phyloP scores from a whole-genome alignment of 2,329 filamentous ascomycete species.

The Elsinoe australis region DNA sequence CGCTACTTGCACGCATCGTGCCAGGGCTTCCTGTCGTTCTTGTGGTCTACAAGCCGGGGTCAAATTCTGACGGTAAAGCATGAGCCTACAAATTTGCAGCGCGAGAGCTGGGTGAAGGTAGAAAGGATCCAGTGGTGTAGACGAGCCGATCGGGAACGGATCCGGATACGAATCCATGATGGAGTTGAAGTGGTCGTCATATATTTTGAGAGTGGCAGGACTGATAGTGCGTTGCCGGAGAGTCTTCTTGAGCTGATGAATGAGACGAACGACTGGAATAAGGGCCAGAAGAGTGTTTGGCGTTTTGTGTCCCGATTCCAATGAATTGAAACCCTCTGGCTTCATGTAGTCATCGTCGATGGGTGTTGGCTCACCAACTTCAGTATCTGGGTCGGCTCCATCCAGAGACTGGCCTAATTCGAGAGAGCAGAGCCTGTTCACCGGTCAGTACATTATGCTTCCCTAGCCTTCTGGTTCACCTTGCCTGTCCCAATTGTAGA shows the following conservation, averaged over 20 bases:
- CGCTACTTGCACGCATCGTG: conserved; percentile 66
- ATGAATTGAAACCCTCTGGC: conserved; percentile 39
- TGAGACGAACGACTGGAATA: conserved; percentile 72
- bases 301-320: conserved; percentile 38
- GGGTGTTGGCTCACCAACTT: conserved; percentile 68
- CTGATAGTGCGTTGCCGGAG: conserved; percentile 61
- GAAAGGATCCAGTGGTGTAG: conserved; percentile 62
- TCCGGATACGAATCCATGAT: conserved; percentile 70
- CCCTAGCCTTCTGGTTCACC: conserved; percentile 23
- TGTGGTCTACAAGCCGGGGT: conserved; percentile 60
- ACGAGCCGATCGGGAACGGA: conserved; percentile 60
- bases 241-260: conserved; percentile 64
- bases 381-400: conserved; percentile 83
- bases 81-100: conserved; percentile 73
- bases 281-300: conserved; percentile 68
- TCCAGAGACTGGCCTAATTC: conserved; percentile 73
- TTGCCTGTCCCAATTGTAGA: conserved; percentile 81
- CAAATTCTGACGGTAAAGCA: conserved; percentile 84
- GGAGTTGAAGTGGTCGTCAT: conserved; percentile 70
- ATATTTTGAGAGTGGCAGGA: conserved; percentile 60
- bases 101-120: conserved; percentile 68
- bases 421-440: conserved; percentile 58
- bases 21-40: conserved; percentile 62
- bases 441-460: not conserved
- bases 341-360: conserved; percentile 73